phyloP scores from a whole-genome alignment of 164 flowering plant genomes.

The Vitis cinerea region DNA sequence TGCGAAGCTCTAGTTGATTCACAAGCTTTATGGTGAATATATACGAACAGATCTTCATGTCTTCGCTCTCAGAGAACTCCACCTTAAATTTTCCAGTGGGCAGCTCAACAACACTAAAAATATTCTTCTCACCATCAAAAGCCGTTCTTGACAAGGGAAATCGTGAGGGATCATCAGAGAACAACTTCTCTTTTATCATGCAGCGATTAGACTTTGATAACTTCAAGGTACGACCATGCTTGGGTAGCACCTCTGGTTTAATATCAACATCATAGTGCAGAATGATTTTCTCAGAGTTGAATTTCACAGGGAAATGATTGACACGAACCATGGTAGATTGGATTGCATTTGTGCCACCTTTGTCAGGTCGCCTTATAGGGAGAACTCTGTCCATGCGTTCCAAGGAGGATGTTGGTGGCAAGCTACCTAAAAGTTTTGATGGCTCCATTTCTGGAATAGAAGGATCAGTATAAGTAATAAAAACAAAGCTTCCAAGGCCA shows the following conservation, averaged over 20 bases:
- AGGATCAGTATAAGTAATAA: no score
- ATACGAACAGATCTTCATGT: slow-evolving; percentile 20
- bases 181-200: slow-evolving; percentile 23
- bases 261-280: slow-evolving; percentile 35
- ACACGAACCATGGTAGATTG: slow-evolving; percentile 11
- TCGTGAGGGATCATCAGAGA: slow-evolving; percentile 1
- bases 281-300: slow-evolving; percentile 15
- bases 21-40: slow-evolving; percentile 42
- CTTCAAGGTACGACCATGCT: slow-evolving; percentile 7
- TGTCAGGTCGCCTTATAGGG: slow-evolving; percentile 37
- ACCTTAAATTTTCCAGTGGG: slow-evolving; percentile 48
- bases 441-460: no score
- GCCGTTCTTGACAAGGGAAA: slow-evolving; percentile 27
- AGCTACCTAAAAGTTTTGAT: no score
- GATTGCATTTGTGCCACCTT: slow-evolving; percentile 16
- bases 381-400: not conserved
- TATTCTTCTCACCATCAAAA: slow-evolving; percentile 47
- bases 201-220: slow-evolving; percentile 22
- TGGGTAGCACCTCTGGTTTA: slow-evolving; percentile 14
- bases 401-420: not conserved
- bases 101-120: slow-evolving; percentile 43
- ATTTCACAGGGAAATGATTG: slow-evolving; percentile 34
- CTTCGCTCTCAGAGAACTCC: slow-evolving; percentile 39
- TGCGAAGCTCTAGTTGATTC: slow-evolving; percentile 34
- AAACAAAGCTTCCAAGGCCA: no score